Evolutionary conservation across 2,329 filamentous ascomycete genomes (phyloP).

Genomic region (Byssoonygena ceratinophila): DNA sequence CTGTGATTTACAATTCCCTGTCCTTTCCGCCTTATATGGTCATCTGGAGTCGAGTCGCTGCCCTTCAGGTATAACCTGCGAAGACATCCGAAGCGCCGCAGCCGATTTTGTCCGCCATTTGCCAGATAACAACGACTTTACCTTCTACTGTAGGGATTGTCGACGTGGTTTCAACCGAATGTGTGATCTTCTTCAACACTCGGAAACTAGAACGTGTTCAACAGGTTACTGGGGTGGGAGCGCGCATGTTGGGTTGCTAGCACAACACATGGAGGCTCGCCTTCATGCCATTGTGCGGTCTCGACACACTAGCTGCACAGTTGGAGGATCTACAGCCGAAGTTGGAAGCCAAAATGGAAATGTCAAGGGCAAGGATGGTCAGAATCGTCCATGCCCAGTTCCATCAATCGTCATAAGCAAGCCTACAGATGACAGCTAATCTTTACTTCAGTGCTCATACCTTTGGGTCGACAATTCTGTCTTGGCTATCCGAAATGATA

Average conservation of each 20-base stretch:
- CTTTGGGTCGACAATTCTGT: neutral
- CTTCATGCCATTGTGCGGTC: neutral
- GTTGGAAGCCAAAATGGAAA: neutral
- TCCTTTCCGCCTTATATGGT: slow-evolving; percentile 18
- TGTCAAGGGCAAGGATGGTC: neutral
- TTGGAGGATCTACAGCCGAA: neutral
- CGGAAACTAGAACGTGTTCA: slow-evolving; percentile 16
- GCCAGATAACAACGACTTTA: neutral
- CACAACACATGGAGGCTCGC: slow-evolving; percentile 14
- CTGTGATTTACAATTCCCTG: slow-evolving; percentile 16
- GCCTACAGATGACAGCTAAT: neutral
- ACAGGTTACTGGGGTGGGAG: slow-evolving; percentile 16
- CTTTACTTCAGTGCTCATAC: neutral
- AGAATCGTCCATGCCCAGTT: neutral
- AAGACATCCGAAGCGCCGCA: slow-evolving; percentile 15
- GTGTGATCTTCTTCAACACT: slow-evolving; percentile 21
- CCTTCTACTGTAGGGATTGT: slow-evolving; percentile 17
- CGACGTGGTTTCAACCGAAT: slow-evolving; percentile 14
- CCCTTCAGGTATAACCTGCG: slow-evolving; percentile 12
- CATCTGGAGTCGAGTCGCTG: slow-evolving; percentile 21
- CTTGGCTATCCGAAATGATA: neutral
- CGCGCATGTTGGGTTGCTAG: slow-evolving; percentile 12
- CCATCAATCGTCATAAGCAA: slow-evolving; percentile 2
- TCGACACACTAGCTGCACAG: neutral
- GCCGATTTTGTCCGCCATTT: neutral